Base-by-base conservation (phyloP, 192 early-diverging fungal genomes). In the Backusella westeae region DNA sequence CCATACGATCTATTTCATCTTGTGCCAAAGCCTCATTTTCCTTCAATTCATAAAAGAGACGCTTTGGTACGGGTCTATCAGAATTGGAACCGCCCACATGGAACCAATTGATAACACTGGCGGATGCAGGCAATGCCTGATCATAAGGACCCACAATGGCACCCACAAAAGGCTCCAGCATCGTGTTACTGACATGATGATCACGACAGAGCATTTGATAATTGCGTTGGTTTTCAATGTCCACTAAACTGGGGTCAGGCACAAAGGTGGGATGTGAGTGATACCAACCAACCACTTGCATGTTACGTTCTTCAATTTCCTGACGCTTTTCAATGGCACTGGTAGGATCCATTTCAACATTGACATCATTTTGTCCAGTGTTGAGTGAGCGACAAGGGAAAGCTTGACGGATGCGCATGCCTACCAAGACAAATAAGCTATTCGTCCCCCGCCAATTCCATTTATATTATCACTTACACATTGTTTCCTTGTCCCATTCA, bases 281-380 rank as follows among this genome's bases (percentile, higher is more conserved):
- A 82, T 97, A 97, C 96, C 96, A 97, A 49, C 96, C 96, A 4
- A 97, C 93, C 9, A 97, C 92, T 35, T 84, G 79, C 87, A 97
- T 84, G 9, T 92, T 89, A 6, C 84, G 79, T 21, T 90, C 87
- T 36, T 88, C 87, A 80, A 96, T 94, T 81, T 89, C 82, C 42
- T 92, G 87, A 1, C 93, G 87, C 7, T 91, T 93, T 36, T 91
- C 92, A 70, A 95, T 82, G 32, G 92, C 92, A 49, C 88, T 90
- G 12, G 88, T 92, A 0, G 96, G 95, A 71, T 95, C 94, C 90
- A 96, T 93, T 71, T 97, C 96, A 4, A 97, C 96, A 73, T 95
- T 95, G 49, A 93, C 86, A 78, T 87, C 84, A 49, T 91, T 89
- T 21, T 93, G 90, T 4, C 88, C 89, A 1, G 90, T 88, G 34